Evolutionary conservation across 2,329 filamentous ascomycete species (phyloP).

Genomic region (Shiraia bambusicola): DNA sequence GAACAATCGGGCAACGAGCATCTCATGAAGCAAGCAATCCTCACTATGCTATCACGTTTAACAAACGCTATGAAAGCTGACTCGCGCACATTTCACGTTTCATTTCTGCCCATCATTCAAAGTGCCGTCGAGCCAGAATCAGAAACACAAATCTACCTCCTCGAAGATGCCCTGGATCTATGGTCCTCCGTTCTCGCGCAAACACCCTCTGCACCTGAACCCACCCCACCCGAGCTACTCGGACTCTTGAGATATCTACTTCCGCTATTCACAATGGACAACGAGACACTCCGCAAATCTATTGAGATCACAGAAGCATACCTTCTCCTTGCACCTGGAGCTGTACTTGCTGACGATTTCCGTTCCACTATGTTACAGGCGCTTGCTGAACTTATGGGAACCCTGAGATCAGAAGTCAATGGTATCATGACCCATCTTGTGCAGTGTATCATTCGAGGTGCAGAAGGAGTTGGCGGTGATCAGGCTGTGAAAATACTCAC

Average conservation of each 20-base stretch:
- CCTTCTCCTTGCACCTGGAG: conserved; percentile 49
- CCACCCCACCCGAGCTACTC: conserved; percentile 47
- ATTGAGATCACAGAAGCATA: conserved; percentile 54
- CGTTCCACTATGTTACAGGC: conserved; percentile 43
- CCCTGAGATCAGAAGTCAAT: conserved; percentile 52
- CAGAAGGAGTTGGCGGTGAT: conserved; percentile 55
- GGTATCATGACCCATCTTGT: conserved; percentile 50
- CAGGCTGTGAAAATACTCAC: conserved; percentile 52
- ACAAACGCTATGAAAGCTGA: conserved; percentile 81
- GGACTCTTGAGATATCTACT: conserved; percentile 49
- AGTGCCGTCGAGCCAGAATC: conserved; percentile 77
- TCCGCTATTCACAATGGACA: conserved; percentile 51
- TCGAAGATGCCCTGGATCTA: conserved; percentile 89
- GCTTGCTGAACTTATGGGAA: conserved; percentile 48
- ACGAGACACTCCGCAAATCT: conserved; percentile 51
- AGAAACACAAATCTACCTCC: conserved; percentile 65
- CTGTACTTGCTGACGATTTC: conserved; percentile 49
- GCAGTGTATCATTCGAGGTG: conserved; percentile 52
- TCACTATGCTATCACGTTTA: conserved; percentile 80
- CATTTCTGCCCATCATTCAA: conserved; percentile 80
- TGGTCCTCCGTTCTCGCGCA: conserved; percentile 78
- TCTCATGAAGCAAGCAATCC: conserved; percentile 89
- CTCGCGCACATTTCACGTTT: conserved; percentile 73
- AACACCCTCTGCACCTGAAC: conserved; percentile 47
- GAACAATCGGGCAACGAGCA: conserved; percentile 81